A percentile compares a stretch with the other conserved stretches of the same genome.
Evolutionary conservation across 345 rosid species (phyloP).

Genomic region (Pugionium dolabratum): DNA sequence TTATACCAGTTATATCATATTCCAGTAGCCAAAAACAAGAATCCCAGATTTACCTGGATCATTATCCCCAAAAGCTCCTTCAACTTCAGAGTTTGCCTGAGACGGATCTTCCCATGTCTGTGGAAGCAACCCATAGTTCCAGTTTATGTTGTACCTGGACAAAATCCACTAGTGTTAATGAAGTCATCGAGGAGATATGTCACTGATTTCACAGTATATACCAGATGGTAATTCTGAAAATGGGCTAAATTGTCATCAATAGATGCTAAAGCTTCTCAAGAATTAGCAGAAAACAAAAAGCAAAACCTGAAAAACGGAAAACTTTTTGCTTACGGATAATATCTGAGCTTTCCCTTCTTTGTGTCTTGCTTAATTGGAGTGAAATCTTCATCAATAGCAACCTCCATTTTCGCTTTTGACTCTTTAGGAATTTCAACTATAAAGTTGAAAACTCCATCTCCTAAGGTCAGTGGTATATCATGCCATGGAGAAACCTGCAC

Average conservation of each 20-base stretch:
- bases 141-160: slow-evolving; percentile 80
- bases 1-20: neutral
- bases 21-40: neutral
- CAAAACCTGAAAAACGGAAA: no score
- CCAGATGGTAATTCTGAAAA: neutral
- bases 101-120: slow-evolving; percentile 99
- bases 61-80: slow-evolving; percentile 90
- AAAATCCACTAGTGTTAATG: no score
- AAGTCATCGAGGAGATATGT: neutral
- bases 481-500: slow-evolving; percentile 94
- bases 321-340: slow-evolving; percentile 37
- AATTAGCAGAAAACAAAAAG: no score
- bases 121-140: slow-evolving; percentile 98
- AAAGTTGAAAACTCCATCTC: slow-evolving; percentile 80
- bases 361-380: slow-evolving; percentile 91
- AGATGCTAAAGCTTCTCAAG: slow-evolving; percentile 12
- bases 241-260: slow-evolving; percentile 5
- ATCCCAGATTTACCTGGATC: slow-evolving; percentile 63
- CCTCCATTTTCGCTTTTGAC: slow-evolving; percentile 96
- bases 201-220: neutral
- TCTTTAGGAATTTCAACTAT: slow-evolving; percentile 91
- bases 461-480: slow-evolving; percentile 79
- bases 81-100: slow-evolving; percentile 74
- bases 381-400: slow-evolving; percentile 86
- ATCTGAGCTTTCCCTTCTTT: slow-evolving; percentile 46